Base-by-base conservation (phyloP, 345 rosid species). In the Ceriops zippeliana region DNA sequence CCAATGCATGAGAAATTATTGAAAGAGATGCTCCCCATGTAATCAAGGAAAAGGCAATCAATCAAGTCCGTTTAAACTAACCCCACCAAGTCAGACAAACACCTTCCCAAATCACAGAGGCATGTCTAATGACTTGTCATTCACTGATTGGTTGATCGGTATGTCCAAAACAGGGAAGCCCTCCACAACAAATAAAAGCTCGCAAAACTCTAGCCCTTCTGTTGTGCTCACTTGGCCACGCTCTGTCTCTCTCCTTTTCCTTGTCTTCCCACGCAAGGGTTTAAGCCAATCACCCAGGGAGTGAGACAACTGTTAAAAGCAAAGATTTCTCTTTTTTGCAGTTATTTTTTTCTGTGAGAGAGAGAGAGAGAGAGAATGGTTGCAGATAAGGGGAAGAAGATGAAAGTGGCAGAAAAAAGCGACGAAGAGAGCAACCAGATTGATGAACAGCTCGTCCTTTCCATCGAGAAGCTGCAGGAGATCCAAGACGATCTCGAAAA, bases 391-490 rank as follows among this genome's bases (percentile, higher is more conserved):
- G 90, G 89, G 63, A 95, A 92, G 86, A 95, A 89, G 85, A 78
- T 84, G 75, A 92, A 87, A 78, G 77, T 79, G 22, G 82, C 81
- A 31, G 92, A 84, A 69, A 84, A 81, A 68, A 71, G 65, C 34
- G 89, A 86, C 10, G 97, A 86, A 60, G 98, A 92, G 28, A 88
- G 81, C 76, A 57, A 85, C 81, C 92, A 71, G 63, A 73, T 90
- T 71, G 97, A 92, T 35, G 83, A 79, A 68, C 93, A 89, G 58
- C 96, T 95, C 61, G 89, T 92, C 30, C 86, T 86, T 53, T 89
- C 93, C 58, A 92, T 92, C 67, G 99, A 95, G 82, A 92, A 89
- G 83, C 91, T 95, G 52, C 99, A 95, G 74, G 97, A 90, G 89
- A 83, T 91, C 65, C 99, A 95, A 71, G 99, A 95, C 37, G 93